Base-by-base conservation (phyloP, 2,329 filamentous ascomycete genomes). In the Aspergillus pseudotamarii region DNA sequence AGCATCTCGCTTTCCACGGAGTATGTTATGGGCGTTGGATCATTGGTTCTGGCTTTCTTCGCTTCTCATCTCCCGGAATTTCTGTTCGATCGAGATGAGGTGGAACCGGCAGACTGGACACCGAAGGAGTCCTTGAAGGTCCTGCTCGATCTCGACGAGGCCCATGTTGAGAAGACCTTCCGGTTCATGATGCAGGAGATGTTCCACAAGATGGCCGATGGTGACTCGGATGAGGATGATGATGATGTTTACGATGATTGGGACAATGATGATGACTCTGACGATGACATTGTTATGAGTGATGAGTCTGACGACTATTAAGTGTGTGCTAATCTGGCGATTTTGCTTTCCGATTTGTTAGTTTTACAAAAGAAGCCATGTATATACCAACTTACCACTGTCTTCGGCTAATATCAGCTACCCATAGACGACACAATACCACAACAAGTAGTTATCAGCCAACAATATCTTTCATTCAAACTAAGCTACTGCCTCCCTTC, bases 11-110 rank as follows among this genome's bases (percentile, higher is more conserved):
- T 64, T 12, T 66, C 64, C 12, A 46, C 59, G 14, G 64, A 66
- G 59, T 64, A 64, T 59, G 62, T 66, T 2, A 59, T 64, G 56
- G 64, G 64, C 2, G 62, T 66, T 9, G 59, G 58, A 10, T 59
- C 61, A 9, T 45, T 66, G 58, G 32, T 66, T 11, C 41, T 66
- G 50, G 64, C 61, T 4, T 66, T 58, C 28, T 66, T 54, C 21
- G 43, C 50, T 1, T 56, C 55, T 26, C 56, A 56, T 32, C 23
- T 66, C 12, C 59, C 64, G 1, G 64, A 66, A 19, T 34, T 59
- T 19, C 34, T 66, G 16, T 66, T 59, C 23, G 62, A 66, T 21
- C 59, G 26, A 38, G 62, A 66, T 19, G 62, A 64, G 16, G 10
- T 48, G 21, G 61, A 59, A 12, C 14, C 56, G 14, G 34, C 50